Evolutionary conservation across 1,139 yeast species (phyloP).

Genomic region (Lodderomyces parapsilosis): DNA sequence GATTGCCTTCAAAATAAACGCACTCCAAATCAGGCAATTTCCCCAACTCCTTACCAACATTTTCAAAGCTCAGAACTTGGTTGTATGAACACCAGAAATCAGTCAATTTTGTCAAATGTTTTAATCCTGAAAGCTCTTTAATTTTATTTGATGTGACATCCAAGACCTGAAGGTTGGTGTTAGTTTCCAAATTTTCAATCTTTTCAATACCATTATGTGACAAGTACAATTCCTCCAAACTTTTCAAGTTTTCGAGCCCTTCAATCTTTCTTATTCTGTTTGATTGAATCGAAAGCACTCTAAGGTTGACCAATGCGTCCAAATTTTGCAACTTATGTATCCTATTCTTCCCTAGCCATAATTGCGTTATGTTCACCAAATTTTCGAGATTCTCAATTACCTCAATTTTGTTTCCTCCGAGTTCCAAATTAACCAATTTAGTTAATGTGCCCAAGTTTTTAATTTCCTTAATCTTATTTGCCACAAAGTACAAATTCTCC

Average conservation of each 20-base stretch:
- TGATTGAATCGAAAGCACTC: slow-evolving; percentile 83
- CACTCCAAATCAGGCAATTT: slow-evolving; percentile 70
- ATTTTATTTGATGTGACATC: slow-evolving; percentile 82
- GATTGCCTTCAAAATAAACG: slow-evolving; percentile 95
- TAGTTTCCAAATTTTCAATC: slow-evolving; percentile 77
- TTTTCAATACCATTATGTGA: slow-evolving; percentile 80
- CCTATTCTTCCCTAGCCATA: slow-evolving; percentile 93
- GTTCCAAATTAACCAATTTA: slow-evolving; percentile 70
- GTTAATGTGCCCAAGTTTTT: slow-evolving; percentile 60
- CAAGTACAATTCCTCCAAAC: slow-evolving; percentile 81
- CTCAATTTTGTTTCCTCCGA: slow-evolving; percentile 86
- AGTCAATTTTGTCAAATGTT: slow-evolving; percentile 66
- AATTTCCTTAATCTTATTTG: slow-evolving; percentile 77
- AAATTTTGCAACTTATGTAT: slow-evolving; percentile 68
- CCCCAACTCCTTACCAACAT: slow-evolving; percentile 65
- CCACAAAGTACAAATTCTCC: slow-evolving; percentile 78
- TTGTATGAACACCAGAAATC: slow-evolving; percentile 95
- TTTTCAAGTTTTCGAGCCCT: slow-evolving; percentile 69
- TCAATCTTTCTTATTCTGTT: slow-evolving; percentile 79
- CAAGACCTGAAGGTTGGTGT: slow-evolving; percentile 64
- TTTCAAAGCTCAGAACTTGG: slow-evolving; percentile 62
- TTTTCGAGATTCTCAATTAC: slow-evolving; percentile 58
- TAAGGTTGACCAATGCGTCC: slow-evolving; percentile 57
- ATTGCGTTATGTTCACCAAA: slow-evolving; percentile 59
- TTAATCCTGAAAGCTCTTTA: slow-evolving; percentile 57